Conservation (phyloP, 2,329 filamentous ascomycete genomes). For the Diaporthe ilicicola region DNA sequence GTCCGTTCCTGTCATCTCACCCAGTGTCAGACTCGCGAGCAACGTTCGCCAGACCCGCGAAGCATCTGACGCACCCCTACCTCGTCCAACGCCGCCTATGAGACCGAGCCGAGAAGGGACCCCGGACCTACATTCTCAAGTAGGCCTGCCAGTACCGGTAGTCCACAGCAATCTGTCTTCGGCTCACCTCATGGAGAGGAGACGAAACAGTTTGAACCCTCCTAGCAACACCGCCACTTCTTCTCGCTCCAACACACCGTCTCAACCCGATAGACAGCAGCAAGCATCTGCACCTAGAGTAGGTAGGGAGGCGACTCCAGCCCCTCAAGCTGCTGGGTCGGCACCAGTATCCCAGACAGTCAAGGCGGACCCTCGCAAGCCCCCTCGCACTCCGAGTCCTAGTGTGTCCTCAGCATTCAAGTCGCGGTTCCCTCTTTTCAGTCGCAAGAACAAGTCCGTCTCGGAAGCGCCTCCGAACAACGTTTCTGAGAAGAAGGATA, state of each 20-base stretch:
- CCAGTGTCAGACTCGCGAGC: constrained; percentile 37
- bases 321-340: constrained; percentile 36
- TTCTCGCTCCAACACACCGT: constrained; percentile 44
- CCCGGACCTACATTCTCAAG: constrained; percentile 65
- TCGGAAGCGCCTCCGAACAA: constrained; percentile 48
- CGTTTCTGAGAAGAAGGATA: constrained; percentile 64
- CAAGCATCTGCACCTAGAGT: constrained; percentile 41
- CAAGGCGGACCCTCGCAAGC: constrained; percentile 42
- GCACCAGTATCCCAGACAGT: constrained; percentile 30
- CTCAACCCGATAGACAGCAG: constrained; percentile 42
- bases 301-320: constrained; percentile 47
- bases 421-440: constrained; percentile 80
- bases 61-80: constrained; percentile 38
- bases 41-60: constrained; percentile 39
- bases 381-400: constrained; percentile 61
- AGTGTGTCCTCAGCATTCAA: constrained; percentile 62
- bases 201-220: constrained; percentile 47
- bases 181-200: constrained; percentile 57
- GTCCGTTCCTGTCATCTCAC: constrained; percentile 36
- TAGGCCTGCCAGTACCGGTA: constrained; percentile 59
- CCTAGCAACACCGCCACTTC: neutral
- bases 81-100: constrained; percentile 56
- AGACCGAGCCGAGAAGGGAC: constrained; percentile 76
- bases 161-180: constrained; percentile 70
- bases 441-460: constrained; percentile 73